A percentile compares a stretch with the other conserved stretches of the same genome.
These are phyloP conservation scores for Saturnispora diversa DNA, from an alignment of 805 yeast species.

Conservation along the genomic window DNA sequence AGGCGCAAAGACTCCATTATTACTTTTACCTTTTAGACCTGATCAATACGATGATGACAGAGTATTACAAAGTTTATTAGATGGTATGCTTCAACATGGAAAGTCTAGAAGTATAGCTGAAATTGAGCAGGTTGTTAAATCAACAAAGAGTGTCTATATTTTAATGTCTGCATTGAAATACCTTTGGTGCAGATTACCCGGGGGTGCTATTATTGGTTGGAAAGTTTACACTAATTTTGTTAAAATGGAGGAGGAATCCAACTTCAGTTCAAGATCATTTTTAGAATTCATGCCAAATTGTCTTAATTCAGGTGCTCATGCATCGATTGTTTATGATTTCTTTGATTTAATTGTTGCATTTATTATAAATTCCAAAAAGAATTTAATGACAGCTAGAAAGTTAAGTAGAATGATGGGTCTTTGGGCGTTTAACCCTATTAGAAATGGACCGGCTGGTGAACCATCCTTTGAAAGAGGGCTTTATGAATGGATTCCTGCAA, in stretches of 20 bases:
- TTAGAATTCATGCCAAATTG: conserved; percentile 78
- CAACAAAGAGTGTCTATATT: conserved; percentile 55
- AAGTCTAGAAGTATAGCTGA: conserved; percentile 33
- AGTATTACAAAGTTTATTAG: conserved; percentile 49
- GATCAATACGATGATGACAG: conserved; percentile 51
- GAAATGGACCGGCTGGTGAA: conserved; percentile 31
- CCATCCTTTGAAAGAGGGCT: conserved; percentile 59
- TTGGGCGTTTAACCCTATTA: conserved; percentile 63
- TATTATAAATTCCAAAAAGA: conserved; percentile 70
- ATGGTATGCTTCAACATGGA: conserved; percentile 44
- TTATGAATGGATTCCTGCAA: conserved; percentile 68
- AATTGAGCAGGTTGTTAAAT: conserved; percentile 36
- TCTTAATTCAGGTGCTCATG: conserved; percentile 76
- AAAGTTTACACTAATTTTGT: conserved; percentile 67
- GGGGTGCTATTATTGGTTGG: conserved; percentile 79
- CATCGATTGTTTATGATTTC: conserved; percentile 82
- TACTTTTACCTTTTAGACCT: conserved; percentile 72
- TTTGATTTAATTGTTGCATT: conserved; percentile 71
- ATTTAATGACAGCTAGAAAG: conserved; percentile 72
- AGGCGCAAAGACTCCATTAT: conserved; percentile 64
- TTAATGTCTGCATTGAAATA: conserved; percentile 69
- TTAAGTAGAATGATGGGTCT: conserved; percentile 74
- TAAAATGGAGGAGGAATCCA: conserved; percentile 52
- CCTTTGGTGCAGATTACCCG: conserved; percentile 80
- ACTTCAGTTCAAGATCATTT: conserved; percentile 67